Conservation (phyloP, 768 basidiomycete genomes). For the Boletus sp. region DNA sequence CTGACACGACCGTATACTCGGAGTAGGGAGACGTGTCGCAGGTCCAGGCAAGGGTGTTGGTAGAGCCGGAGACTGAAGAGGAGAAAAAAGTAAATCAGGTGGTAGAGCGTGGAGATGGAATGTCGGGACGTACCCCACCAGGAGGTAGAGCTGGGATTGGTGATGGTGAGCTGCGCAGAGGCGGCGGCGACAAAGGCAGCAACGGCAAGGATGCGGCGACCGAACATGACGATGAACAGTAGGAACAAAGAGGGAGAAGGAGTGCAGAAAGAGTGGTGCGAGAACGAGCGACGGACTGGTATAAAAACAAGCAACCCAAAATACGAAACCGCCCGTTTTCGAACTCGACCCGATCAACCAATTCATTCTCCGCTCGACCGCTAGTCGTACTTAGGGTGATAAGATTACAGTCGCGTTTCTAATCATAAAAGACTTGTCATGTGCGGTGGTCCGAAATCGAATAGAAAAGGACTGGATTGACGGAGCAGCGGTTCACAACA, state of each 20-base stretch:
- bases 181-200: slow-evolving; percentile 39
- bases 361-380: slow-evolving; percentile 28
- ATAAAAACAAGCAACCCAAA: slow-evolving; percentile 8
- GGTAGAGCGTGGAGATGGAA: not conserved
- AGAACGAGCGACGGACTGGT: slow-evolving; percentile 26
- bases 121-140: slow-evolving; percentile 59
- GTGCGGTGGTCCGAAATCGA: not conserved
- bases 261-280: slow-evolving; percentile 10
- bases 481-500: not conserved
- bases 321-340: slow-evolving; percentile 1
- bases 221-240: slow-evolving; percentile 27
- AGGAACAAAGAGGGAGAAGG: slow-evolving; percentile 5
- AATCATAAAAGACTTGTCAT: not conserved
- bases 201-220: slow-evolving; percentile 32
- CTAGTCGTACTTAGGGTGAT: too few relatives aligned
- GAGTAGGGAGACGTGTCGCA: slow-evolving; percentile 41
- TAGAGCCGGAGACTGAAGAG: slow-evolving; percentile 48
- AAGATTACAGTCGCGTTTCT: not conserved
- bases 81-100: not conserved
- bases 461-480: not conserved
- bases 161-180: slow-evolving; percentile 40
- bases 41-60: slow-evolving; percentile 59
- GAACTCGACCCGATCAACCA: not conserved
- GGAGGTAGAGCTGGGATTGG: slow-evolving; percentile 39
- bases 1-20: slow-evolving; percentile 48